These are phyloP conservation scores for Hyphodiscus sp. DNA, from an alignment of 2,329 filamentous ascomycete genomes.

Conservation along the genomic window DNA sequence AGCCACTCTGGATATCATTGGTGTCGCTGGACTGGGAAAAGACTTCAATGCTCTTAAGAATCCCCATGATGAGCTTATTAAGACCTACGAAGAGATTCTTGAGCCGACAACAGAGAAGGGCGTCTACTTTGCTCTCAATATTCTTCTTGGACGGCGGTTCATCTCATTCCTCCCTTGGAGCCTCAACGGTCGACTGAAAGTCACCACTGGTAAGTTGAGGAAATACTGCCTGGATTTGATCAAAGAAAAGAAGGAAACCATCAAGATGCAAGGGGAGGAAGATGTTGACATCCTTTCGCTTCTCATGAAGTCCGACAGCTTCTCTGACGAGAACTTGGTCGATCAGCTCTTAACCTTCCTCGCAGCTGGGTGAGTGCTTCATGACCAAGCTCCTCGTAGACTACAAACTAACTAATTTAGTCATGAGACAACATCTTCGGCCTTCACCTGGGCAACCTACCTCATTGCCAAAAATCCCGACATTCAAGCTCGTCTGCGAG, in stretches of 20 bases:
- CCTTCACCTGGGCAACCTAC: conserved; percentile 65
- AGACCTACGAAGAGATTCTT: conserved; percentile 50
- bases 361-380: conserved; percentile 51
- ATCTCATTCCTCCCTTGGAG: conserved; percentile 58
- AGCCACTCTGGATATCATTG: conserved; percentile 68
- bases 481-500: conserved; percentile 51
- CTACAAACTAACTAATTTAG: neutral
- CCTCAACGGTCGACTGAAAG: conserved; percentile 56
- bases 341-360: conserved; percentile 88
- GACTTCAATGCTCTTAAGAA: conserved; percentile 61
- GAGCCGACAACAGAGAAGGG: conserved; percentile 44
- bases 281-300: conserved; percentile 63
- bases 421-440: conserved; percentile 71
- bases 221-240: conserved; percentile 62
- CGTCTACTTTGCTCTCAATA: conserved; percentile 47
- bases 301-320: conserved; percentile 66
- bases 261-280: conserved; percentile 22
- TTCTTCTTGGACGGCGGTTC: conserved; percentile 57
- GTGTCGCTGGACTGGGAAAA: conserved; percentile 61
- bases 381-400: neutral
- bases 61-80: conserved; percentile 50
- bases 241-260: conserved; percentile 53
- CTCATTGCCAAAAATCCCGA: conserved; percentile 52
- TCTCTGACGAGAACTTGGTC: conserved; percentile 68
- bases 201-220: conserved; percentile 52